Percentiles rank a stretch among this genome's conserved stretches.
Evolutionary conservation across 192 early-diverging fungal species (phyloP).

Genomic region (Coemansia aciculifera): DNA sequence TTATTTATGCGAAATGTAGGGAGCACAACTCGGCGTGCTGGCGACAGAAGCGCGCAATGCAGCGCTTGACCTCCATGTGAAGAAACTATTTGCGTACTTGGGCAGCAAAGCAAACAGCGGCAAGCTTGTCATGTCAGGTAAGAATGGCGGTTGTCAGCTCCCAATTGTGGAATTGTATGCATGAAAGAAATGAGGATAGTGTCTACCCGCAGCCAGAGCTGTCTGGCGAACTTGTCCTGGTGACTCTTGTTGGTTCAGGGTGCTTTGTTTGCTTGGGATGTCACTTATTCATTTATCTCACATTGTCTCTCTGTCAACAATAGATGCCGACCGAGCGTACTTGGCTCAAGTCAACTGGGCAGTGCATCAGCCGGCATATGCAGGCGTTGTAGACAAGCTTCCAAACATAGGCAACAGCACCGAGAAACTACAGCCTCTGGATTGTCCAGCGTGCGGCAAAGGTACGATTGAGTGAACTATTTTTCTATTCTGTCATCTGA

Average conservation of each 20-base stretch:
- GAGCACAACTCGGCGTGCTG: slow-evolving; percentile 22
- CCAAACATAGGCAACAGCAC: slow-evolving; percentile 10
- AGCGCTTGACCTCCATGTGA: slow-evolving; percentile 43
- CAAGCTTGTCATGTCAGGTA: slow-evolving; percentile 17
- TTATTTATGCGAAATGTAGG: slow-evolving; percentile 26
- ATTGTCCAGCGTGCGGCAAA: slow-evolving; percentile 41
- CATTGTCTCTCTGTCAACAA: not conserved
- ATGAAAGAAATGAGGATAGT: not conserved
- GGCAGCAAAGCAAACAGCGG: not conserved
- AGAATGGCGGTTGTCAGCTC: not conserved
- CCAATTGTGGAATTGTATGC: not conserved
- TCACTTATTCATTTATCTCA: not conserved
- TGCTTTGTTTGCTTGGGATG: not conserved
- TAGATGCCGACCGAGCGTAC: slow-evolving; percentile 44
- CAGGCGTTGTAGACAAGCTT: slow-evolving; percentile 29
- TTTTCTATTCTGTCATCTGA: not conserved
- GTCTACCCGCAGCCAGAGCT: slow-evolving; percentile 8
- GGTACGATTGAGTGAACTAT: slow-evolving; percentile 16
- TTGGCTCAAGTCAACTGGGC: slow-evolving; percentile 41
- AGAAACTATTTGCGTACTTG: slow-evolving; percentile 31
- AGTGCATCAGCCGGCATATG: slow-evolving; percentile 32
- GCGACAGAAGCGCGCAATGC: slow-evolving; percentile 26
- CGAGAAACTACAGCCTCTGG: slow-evolving; percentile 6
- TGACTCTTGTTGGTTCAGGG: not conserved
- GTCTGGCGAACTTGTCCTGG: not conserved